These are phyloP conservation scores for Thermomyces lanuginosus DNA, from an alignment of 2,329 filamentous ascomycete species.

Conservation along the genomic window DNA sequence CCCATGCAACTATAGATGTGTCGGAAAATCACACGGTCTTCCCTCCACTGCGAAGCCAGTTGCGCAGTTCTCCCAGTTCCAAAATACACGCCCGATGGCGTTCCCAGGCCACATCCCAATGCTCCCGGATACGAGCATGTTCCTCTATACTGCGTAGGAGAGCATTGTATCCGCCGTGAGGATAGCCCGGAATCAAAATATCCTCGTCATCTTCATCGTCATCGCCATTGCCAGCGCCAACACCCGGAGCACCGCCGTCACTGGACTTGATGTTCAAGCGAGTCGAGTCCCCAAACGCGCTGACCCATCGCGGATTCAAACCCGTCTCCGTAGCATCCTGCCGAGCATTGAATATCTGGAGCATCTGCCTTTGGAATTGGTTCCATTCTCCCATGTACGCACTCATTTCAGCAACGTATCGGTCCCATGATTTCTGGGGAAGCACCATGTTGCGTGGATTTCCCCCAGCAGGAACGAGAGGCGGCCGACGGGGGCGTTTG, in stretches of 20 bases:
- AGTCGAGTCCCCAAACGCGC: slow-evolving; percentile 33
- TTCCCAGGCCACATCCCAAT: slow-evolving; percentile 34
- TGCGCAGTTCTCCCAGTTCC: slow-evolving; percentile 23
- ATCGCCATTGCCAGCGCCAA: slow-evolving; percentile 12
- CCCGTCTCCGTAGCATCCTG: slow-evolving; percentile 32
- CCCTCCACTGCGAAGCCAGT: slow-evolving; percentile 22
- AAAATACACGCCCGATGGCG: slow-evolving; percentile 28
- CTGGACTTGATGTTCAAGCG: slow-evolving; percentile 15
- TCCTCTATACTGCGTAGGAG: slow-evolving; percentile 32
- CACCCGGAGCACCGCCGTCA: slow-evolving; percentile 1
- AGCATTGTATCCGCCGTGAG: slow-evolving; percentile 27
- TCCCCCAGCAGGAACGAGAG: slow-evolving; percentile 8
- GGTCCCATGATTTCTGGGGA: slow-evolving; percentile 32
- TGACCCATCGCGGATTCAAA: slow-evolving; percentile 35
- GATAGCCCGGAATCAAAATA: slow-evolving; percentile 13
- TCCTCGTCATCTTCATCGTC: slow-evolving; percentile 14
- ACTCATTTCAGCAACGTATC: slow-evolving; percentile 38
- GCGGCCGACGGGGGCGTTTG: slow-evolving; percentile 28
- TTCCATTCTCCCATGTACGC: slow-evolving; percentile 42
- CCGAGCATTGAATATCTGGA: slow-evolving; percentile 39
- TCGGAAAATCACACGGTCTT: slow-evolving; percentile 9
- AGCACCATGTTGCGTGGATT: slow-evolving; percentile 23
- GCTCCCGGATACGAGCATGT: slow-evolving; percentile 28
- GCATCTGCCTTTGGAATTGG: slow-evolving; percentile 37
- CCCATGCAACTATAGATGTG: neutral